Percentiles rank a stretch among this genome's conserved stretches.
phyloP scores from a whole-genome alignment of 441 rosid species.

The Eruca vesicaria region DNA sequence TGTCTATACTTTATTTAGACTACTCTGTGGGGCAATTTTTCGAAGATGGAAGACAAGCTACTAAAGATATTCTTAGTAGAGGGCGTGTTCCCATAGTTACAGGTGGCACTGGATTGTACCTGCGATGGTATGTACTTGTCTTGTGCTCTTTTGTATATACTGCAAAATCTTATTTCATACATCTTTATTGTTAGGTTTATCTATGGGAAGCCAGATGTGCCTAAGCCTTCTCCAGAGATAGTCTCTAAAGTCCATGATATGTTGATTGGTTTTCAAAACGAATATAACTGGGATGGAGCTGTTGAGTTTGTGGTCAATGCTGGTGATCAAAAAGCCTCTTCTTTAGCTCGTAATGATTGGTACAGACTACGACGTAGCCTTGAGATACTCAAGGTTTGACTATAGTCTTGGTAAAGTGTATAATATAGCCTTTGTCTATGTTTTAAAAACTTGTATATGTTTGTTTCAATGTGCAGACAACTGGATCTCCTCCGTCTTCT shows the following conservation, averaged over 20 bases:
- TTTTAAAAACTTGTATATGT: constrained; percentile 1
- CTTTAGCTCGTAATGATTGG: constrained; percentile 82
- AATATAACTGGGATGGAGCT: constrained; percentile 77
- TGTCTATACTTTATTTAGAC: constrained; percentile 42
- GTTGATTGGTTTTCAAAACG: constrained; percentile 57
- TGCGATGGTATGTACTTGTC: constrained; percentile 65
- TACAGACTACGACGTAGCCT: constrained; percentile 85
- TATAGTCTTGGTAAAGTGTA: neutral
- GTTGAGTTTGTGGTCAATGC: constrained; percentile 72
- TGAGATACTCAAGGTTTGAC: constrained; percentile 85
- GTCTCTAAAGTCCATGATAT: constrained; percentile 55
- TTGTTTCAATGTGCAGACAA: constrained; percentile 59
- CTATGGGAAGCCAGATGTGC: constrained; percentile 91
- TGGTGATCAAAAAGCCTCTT: constrained; percentile 64
- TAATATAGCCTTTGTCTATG: neutral
- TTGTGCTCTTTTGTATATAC: neutral
- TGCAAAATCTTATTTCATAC: neutral
- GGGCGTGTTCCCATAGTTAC: constrained; percentile 79
- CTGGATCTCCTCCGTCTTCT: constrained; percentile 87
- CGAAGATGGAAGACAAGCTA: constrained; percentile 73
- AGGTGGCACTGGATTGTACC: constrained; percentile 91
- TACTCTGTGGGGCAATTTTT: constrained; percentile 81
- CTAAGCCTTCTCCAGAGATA: constrained; percentile 71
- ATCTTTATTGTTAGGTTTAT: constrained; percentile 52
- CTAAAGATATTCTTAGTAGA: constrained; percentile 53